Base-by-base conservation (phyloP, 2,329 filamentous ascomycete species). In the Teratosphaeria viscida region DNA sequence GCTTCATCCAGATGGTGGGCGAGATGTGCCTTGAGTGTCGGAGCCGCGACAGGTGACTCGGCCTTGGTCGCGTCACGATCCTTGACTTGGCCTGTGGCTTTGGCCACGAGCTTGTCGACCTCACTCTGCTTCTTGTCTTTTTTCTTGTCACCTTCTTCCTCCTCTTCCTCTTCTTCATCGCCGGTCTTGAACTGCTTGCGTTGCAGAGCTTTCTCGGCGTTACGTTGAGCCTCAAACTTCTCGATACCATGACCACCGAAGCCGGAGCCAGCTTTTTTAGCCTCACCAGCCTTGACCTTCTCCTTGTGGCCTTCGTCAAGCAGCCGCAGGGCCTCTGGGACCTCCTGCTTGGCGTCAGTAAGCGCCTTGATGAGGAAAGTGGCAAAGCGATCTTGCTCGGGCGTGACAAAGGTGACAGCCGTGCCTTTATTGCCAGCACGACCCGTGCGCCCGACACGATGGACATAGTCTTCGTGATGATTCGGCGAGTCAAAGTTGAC, bases 231-330 rank as follows among this genome's bases (percentile, higher is more conserved):
- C 73, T 97, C 92, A 52, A 97, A 85, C 54, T 86, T 86, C 72
- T 97, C 94, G 37, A 99, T 81, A 61, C 94, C 94, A 72, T 96
- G 96, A 59, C 94, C 94, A 68, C 92, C 92, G 68, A 99, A 99
- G 2, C 94, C 94, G 60, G 88, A 90, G 26, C 85, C 86, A 58
- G 75, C 80, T 63, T 90, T 87, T 74, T 95, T 96, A 67, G 90
- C 91, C 72, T 95, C 94, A 55, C 92, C 94, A 7, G 87, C 82
- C 75, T 95, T 95, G 69, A 96, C 89, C 75, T 96, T 96, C 66
- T 95, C 89, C 60, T 87, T 82, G 75, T 95, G 95, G 1, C 83
- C 79, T 57, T 84, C 79, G 3, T 82, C 81, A 67, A 87, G 75
- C 57, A 81, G 80, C 66, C 84, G 79, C 10, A 88, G 75, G 1